Evolutionary conservation across 225 moss, liverwort and hornwort genomes (phyloP).

Genomic region (Pleurozium schreberi): DNA sequence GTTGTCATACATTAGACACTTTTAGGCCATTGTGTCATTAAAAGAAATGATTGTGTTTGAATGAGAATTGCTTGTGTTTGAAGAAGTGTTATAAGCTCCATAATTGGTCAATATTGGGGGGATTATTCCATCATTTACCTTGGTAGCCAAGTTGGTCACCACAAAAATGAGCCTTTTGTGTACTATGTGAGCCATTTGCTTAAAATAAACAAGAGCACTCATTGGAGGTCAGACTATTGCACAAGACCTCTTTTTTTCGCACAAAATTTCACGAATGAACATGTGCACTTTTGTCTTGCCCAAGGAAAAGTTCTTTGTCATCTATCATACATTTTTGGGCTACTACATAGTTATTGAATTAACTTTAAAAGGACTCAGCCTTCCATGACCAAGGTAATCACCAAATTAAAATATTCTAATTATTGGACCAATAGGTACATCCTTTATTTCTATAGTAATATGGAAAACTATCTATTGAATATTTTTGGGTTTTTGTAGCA

Average conservation of each 20-base stretch:
- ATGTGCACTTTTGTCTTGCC: background rate
- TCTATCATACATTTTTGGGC: background rate
- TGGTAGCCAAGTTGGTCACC: rapidly evolving
- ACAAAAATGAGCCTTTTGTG: background rate
- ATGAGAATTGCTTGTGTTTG: background rate
- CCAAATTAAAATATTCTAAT: background rate
- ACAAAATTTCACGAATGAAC: background rate
- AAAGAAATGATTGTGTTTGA: too few species aligned
- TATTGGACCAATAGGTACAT: background rate
- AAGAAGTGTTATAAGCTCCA: background rate
- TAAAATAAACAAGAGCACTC: rapidly evolving
- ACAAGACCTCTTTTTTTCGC: background rate
- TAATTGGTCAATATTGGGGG: too few species aligned
- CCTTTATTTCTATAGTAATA: background rate
- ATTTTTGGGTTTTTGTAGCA: background rate
- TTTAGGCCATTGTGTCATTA: rapidly evolving
- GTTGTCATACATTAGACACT: background rate
- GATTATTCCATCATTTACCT: too few species aligned
- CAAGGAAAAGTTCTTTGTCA: rapidly evolving
- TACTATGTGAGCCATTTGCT: background rate
- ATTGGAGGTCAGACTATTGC: background rate
- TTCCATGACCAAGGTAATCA: rapidly evolving
- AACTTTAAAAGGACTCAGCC: rapidly evolving
- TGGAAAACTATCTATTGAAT: rapidly evolving
- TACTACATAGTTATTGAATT: rapidly evolving